Percentiles rank a stretch among this genome's conserved stretches.
Evolutionary conservation across 1,284 basidiomycete genomes (phyloP).

Genomic region (Bondarzewia mesenterica): DNA sequence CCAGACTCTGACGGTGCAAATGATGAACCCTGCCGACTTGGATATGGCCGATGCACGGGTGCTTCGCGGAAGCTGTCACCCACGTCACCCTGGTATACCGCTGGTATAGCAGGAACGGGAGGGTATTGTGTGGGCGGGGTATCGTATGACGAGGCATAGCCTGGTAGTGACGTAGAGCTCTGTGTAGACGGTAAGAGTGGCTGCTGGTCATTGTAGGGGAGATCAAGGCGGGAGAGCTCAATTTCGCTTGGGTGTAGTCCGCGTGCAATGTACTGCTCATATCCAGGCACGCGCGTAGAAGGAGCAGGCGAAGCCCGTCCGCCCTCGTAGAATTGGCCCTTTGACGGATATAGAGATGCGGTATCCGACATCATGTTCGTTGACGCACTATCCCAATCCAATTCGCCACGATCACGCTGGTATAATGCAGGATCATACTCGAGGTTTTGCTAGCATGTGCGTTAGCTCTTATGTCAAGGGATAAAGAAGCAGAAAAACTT

Average conservation of each 20-base stretch:
- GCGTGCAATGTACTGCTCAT: constrained; percentile 48
- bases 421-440: constrained; percentile 73
- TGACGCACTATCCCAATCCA: constrained; percentile 72
- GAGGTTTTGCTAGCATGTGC: constrained; percentile 43
- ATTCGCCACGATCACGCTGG: constrained; percentile 68
- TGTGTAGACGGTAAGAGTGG: constrained; percentile 37
- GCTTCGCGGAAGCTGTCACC: constrained; percentile 29
- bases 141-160: constrained; percentile 12
- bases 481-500: constrained; percentile 10
- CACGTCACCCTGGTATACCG: not conserved
- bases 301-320: constrained; percentile 38
- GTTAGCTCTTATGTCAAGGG: not conserved
- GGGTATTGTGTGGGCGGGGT: constrained; percentile 14
- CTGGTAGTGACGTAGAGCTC: constrained; percentile 7
- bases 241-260: constrained; percentile 37
- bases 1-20: constrained; percentile 13
- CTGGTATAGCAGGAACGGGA: constrained; percentile 17
- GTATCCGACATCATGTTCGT: constrained; percentile 37
- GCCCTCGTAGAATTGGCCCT: constrained; percentile 27
- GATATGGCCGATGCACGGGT: constrained; percentile 40
- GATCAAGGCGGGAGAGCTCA: constrained; percentile 47
- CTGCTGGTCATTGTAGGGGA: constrained; percentile 37
- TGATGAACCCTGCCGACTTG: constrained; percentile 14
- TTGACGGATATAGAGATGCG: constrained; percentile 32
- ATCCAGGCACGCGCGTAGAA: constrained; percentile 26